Evolutionary conservation across 768 basidiomycete species (phyloP), one percentile per base, ranked within the genome.

Genomic region (Galerina marginata): DNA sequence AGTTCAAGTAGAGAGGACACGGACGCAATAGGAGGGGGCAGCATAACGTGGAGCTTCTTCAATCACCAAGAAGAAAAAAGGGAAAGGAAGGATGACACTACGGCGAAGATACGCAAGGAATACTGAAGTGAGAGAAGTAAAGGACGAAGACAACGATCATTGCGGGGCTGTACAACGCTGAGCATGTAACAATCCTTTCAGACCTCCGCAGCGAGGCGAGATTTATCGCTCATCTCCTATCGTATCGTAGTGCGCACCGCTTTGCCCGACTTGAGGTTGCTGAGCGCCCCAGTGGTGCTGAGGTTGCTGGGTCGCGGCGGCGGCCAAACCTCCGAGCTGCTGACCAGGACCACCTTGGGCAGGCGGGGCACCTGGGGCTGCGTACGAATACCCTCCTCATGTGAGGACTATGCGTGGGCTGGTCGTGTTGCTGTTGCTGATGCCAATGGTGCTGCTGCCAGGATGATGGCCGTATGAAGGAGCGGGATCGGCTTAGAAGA

Each of bases 311-410:
- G 60, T 57, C 29, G 86, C 84, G 12, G 87, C 83, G 1, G 85
- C 83, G 0, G 86, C 85, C 3, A 88, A 74, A 6, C 83, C 82
- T 42, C 85, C 84, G 4, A 88, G 71, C 44, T 81, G 85, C 61
- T 83, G 83, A 16, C 74, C 78, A 10, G 83, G 78, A 1, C 72
- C 77, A 51, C 82, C 83, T 60, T 78, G 80, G 4, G 76, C 59
- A 10, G 81, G 75, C 0, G 78, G 68, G 23, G 73, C 78, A 42
- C 77, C 77, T 14, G 78, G 75, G 6, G 75, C 75, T n/a, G 78
- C 73, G 62, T 84, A 85, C 50, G 80, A 77, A 65, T 83, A 83
- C 2, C 77, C 74, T 38, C 75, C 74, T 78, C 73, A 82, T 77
- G 63, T 87, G 76, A n/a, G 78, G 75, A 23, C 79, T 74, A 64